phyloP scores from a whole-genome alignment of 345 rosid genomes.

The Gossypium raimondii region DNA sequence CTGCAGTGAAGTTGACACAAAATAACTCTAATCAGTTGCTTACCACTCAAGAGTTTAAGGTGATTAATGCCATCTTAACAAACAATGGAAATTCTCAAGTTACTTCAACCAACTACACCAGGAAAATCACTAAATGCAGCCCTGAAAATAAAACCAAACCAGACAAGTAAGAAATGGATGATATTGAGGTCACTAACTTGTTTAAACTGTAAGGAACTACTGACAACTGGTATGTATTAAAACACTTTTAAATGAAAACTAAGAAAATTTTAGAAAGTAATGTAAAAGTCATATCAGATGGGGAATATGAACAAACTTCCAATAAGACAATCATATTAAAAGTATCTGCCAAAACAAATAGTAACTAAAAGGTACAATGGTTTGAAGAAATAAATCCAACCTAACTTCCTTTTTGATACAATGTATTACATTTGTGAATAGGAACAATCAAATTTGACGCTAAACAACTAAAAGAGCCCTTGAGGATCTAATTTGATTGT shows the following conservation, averaged over 20 bases:
- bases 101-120: neutral
- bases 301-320: neutral
- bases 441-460: neutral
- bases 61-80: neutral
- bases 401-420: neutral
- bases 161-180: neutral
- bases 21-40: neutral
- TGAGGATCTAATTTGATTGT: too few species aligned
- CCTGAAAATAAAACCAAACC: neutral
- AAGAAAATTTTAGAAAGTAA: neutral
- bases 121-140: neutral
- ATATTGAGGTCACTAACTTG: neutral
- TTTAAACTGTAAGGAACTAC: neutral
- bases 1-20: slow-evolving; percentile 29
- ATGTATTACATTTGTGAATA: neutral
- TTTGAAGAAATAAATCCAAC: neutral
- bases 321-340: neutral
- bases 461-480: too few species aligned
- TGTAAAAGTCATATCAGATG: too few species aligned
- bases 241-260: neutral
- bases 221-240: neutral
- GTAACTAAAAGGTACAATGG: neutral
- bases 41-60: neutral
- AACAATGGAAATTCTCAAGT: neutral
- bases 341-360: neutral